These are phyloP conservation scores for Monilinia fructigena DNA, from an alignment of 2,329 filamentous ascomycete genomes.

Conservation along the genomic window DNA sequence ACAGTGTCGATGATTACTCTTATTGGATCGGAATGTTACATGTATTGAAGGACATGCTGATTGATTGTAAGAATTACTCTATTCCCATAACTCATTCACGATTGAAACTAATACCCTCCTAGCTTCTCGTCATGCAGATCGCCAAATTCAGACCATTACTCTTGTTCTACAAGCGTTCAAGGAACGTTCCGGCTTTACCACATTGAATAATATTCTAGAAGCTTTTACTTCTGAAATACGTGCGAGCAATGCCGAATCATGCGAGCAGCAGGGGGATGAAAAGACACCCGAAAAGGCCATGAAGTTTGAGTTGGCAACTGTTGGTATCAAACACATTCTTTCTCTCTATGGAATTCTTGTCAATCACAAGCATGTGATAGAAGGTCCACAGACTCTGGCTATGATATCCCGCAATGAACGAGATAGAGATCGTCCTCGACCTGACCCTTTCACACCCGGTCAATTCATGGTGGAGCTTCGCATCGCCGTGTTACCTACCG, in stretches of 20 bases:
- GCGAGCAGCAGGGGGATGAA: constrained; percentile 38
- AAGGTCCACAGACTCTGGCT: constrained; percentile 63
- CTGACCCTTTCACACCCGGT: constrained; percentile 62
- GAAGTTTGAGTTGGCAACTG: constrained; percentile 47
- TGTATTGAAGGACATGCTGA: constrained; percentile 73
- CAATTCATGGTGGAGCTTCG: constrained; percentile 88
- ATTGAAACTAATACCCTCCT: constrained; percentile 10
- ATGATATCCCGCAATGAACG: constrained; percentile 52
- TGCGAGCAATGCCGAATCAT: constrained; percentile 35
- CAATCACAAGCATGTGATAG: constrained; percentile 75
- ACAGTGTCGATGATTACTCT: constrained; percentile 64
- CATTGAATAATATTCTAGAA: constrained; percentile 69
- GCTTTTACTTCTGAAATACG: constrained; percentile 62
- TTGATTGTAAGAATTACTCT: constrained; percentile 55
- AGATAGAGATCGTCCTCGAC: constrained; percentile 53
- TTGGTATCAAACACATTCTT: constrained; percentile 77
- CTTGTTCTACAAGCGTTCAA: constrained; percentile 86
- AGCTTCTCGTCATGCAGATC: constrained; percentile 37
- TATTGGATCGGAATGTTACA: constrained; percentile 82
- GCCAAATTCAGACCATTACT: constrained; percentile 57
- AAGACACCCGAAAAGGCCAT: constrained; percentile 35
- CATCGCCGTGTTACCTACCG: constrained; percentile 72
- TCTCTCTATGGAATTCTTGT: constrained; percentile 76
- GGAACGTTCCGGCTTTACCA: constrained; percentile 70
- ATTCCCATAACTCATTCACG: constrained; percentile 18